Base-by-base conservation (phyloP, 306 rosid genomes). In the Canavalia gladiata region DNA sequence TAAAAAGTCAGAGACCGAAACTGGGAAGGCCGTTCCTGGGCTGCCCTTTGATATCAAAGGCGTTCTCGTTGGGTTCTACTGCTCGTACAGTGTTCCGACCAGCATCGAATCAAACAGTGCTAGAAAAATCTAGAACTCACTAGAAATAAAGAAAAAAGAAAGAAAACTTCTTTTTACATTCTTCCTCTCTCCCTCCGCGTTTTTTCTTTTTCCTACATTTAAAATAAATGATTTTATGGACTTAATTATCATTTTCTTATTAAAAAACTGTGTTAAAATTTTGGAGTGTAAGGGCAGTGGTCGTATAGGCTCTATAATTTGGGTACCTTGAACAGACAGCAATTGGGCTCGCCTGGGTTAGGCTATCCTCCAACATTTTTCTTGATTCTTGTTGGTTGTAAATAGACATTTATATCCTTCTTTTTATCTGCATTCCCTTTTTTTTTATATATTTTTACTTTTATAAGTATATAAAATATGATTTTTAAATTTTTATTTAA, bases 1-100 rank as follows among this genome's bases (percentile, higher is more conserved):
- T 68, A 72, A 37, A 77, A 59, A 75, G 75, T 68, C 81, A 49
- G 9, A 50, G 30, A 11, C 0, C 35, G 31, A 8, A 71, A 80
- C 51, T 13, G 25, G 1, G 72, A 49, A 37, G 29, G 5, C 9
- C 1, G 5, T 60, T 77, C 39, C 85, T 71, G 76, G 77, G 81
- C 76, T 66, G 2, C 1, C 0, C 5, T 12, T 77, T 74, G 6
- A 11, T n/a, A 65, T 76, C 49, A 8, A 64, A 63, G 64, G 29
- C 54, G 33, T 11, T 73, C 0, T 18, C 59, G 25, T 59, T 59
- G 9, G 34, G 74, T 68, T 68, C 0, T 68, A 68, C 74, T 4
- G 9, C 1, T 34, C 8, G 0, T 42, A n/a, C n/a, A 49, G 65
- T 34, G 77, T 28, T 25, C 54, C 41, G 2, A 11, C 54, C 0